These are phyloP conservation scores for Lentinula sp. DNA, from an alignment of 768 basidiomycete genomes.

Conservation along the genomic window DNA sequence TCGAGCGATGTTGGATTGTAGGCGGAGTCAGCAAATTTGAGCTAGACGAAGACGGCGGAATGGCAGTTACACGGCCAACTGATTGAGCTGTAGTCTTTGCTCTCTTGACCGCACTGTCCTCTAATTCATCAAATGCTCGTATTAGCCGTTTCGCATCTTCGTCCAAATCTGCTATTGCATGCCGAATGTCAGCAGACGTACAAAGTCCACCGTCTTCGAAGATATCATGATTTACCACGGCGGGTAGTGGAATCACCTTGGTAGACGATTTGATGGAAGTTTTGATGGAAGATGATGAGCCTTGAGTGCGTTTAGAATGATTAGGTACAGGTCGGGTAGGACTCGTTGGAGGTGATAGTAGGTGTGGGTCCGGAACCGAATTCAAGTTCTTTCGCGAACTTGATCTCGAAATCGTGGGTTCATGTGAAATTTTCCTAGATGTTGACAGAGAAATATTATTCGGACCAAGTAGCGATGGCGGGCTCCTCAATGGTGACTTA, in stretches of 20 bases:
- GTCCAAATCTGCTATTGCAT: slow-evolving; percentile 57
- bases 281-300: background rate
- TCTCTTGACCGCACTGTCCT: slow-evolving; percentile 39
- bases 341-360: slow-evolving; percentile 1
- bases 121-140: slow-evolving; percentile 64
- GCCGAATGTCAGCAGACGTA: slow-evolving; percentile 50
- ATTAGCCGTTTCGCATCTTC: slow-evolving; percentile 56
- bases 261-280: background rate
- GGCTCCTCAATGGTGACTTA: background rate
- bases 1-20: background rate
- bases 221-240: slow-evolving; percentile 22
- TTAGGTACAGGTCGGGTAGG: background rate
- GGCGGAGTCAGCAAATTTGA: background rate
- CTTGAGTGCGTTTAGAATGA: background rate
- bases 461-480: background rate
- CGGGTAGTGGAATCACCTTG: slow-evolving; percentile 11
- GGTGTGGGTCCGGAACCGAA: background rate
- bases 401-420: slow-evolving; percentile 21
- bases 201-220: slow-evolving; percentile 50
- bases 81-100: slow-evolving; percentile 34
- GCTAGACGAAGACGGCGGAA: background rate
- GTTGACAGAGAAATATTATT: slow-evolving; percentile 4
- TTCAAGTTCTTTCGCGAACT: background rate
- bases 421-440: slow-evolving; percentile 18
- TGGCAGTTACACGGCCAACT: slow-evolving; percentile 16